These are phyloP conservation scores for Backusella australiensis DNA, from an alignment of 192 early-diverging fungal species.

Conservation along the genomic window DNA sequence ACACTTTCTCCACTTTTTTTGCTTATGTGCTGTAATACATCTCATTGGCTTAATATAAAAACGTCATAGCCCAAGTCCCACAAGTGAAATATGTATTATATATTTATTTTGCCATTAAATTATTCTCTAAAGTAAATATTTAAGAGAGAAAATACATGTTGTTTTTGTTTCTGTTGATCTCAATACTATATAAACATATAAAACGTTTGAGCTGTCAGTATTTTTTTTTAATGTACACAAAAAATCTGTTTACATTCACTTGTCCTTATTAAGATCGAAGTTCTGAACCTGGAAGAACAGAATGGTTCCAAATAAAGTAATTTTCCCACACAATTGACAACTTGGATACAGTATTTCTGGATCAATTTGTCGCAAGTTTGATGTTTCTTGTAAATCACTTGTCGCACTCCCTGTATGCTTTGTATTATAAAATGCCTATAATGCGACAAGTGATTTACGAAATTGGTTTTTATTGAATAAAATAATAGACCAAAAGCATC, in stretches of 20 bases:
- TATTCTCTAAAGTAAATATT: background rate
- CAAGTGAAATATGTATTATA: background rate
- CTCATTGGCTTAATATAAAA: background rate
- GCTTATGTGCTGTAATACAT: background rate
- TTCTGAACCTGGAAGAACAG: background rate
- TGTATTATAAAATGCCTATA: no score
- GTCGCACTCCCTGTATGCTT: no score
- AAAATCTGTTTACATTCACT: background rate
- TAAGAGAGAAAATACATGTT: background rate
- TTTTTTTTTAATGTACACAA: background rate
- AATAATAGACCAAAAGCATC: no score
- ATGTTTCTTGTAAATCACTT: background rate
- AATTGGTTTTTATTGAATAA: no score
- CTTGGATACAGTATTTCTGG: background rate
- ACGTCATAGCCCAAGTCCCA: background rate
- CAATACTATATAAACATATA: background rate
- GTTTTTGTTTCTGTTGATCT: background rate
- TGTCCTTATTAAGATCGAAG: background rate
- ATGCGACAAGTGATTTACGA: no score
- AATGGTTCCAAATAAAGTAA: background rate
- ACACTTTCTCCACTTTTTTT: background rate
- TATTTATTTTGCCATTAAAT: background rate
- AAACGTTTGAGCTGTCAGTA: background rate
- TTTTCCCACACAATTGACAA: slow-evolving; percentile 3
- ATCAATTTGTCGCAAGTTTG: background rate